Evolutionary conservation across 2,329 filamentous ascomycete species (phyloP), one percentile per base, ranked within the genome.

Genomic region (Penicillium hesseltinei): DNA sequence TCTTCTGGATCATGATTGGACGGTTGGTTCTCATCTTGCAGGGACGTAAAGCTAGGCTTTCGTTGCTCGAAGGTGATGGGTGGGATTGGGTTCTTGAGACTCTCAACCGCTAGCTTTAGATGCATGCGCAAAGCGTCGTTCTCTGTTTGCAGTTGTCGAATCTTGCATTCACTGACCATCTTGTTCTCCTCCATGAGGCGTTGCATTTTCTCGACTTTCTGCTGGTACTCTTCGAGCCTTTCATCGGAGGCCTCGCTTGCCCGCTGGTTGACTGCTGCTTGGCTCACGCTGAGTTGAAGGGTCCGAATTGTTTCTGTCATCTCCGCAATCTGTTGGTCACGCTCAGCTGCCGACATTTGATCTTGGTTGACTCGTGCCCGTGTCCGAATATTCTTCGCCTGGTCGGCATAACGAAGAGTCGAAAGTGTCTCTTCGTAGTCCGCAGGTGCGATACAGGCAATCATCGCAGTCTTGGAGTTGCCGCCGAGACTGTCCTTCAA

Each of bases 401-500:
- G 93, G 74, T 99, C 93, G 21, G 94, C 94, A 74, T 99, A 99
- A 38, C 94, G 91, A 13, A 99, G 85, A 1, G 94, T 99, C 2
- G 91, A 96, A 1, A 99, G 83, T 0, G 94, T 99, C 74, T 99
- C 94, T 56, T 99, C 94, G 71, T 99, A 97, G 77, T 99, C 94
- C 0, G 90, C 88, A 0, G 94, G 94, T 5, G 92, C 88, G 66
- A 99, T 96, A 73, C 94, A 97, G 9, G 94, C 94, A 68, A 99
- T 97, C 94, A 99, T 99, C 61, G 94, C 94, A 10, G 94, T 99
- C 77, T 97, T 99, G 70, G 88, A 93, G 81, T 99, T 99, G 54
- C 94, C 94, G 13, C 94, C 94, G 0, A 99, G 81, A 1, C 90
- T 95, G 75, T 99, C 94, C 73, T 97, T 97, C 62, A 99, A 82